phyloP scores from a whole-genome alignment of 2,329 filamentous ascomycete genomes.

The Emergomyces orientalis region DNA sequence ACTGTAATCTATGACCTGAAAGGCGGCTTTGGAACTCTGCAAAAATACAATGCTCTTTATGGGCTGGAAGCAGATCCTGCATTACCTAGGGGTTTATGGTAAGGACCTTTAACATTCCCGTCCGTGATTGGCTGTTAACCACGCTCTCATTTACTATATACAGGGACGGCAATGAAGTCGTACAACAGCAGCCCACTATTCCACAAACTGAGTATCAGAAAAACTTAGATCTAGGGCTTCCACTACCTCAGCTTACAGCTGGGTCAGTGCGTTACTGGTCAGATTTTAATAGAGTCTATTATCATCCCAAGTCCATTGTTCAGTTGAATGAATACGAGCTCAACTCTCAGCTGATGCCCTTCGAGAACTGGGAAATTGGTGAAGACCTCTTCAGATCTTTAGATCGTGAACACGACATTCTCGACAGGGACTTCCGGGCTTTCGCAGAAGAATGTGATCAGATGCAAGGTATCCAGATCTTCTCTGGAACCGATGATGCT shows the following conservation, averaged over 20 bases:
- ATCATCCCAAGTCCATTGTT: conserved; percentile 76
- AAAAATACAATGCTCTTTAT: conserved; percentile 82
- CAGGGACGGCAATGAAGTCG: conserved; percentile 57
- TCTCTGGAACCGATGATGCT: conserved; percentile 63
- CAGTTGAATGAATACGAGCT: conserved; percentile 83
- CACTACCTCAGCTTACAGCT: conserved; percentile 55
- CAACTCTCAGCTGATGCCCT: conserved; percentile 68
- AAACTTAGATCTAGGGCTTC: conserved; percentile 62
- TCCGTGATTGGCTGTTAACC: background rate
- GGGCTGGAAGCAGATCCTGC: conserved; percentile 42
- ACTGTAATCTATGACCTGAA: conserved; percentile 93
- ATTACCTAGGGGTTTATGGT: conserved; percentile 38
- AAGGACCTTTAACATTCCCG: conserved; percentile 10
- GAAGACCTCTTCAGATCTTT: conserved; percentile 64
- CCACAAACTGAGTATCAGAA: conserved; percentile 65
- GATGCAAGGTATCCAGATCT: conserved; percentile 75
- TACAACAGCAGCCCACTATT: conserved; percentile 61
- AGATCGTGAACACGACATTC: conserved; percentile 71
- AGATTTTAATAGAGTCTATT: conserved; percentile 88
- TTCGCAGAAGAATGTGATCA: conserved; percentile 92
- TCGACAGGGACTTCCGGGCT: conserved; percentile 80
- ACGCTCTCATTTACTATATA: background rate
- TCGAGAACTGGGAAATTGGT: conserved; percentile 65
- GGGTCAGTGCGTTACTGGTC: conserved; percentile 88
- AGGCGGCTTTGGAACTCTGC: conserved; percentile 79